Conservation (phyloP, 2,329 filamentous ascomycete genomes). For the Aspergillus nomiae region DNA sequence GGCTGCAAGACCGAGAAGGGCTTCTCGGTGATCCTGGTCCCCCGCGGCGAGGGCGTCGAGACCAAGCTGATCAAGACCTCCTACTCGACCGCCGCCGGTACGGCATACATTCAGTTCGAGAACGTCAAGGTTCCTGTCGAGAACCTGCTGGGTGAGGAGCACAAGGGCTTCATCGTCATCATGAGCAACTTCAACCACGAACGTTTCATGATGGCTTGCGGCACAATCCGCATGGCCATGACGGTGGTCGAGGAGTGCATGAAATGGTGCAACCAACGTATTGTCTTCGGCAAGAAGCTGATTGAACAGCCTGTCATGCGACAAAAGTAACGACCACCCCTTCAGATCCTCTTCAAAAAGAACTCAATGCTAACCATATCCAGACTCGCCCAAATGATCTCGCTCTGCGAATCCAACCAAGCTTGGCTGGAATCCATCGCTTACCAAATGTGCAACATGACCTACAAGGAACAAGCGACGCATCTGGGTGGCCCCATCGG, state of each 20-base stretch:
- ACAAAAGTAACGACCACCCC: constrained; percentile 60
- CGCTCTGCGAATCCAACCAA: constrained; percentile 77
- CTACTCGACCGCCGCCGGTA: constrained; percentile 78
- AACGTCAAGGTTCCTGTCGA: constrained; percentile 82
- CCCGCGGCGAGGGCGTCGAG: constrained; percentile 68
- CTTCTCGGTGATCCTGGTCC: constrained; percentile 74
- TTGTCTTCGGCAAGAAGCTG: constrained; percentile 80
- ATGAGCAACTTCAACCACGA: constrained; percentile 89
- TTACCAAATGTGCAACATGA: constrained; percentile 86
- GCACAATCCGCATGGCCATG: constrained; percentile 65
- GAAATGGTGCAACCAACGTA: constrained; percentile 85
- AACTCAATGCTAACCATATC: constrained; percentile 1
- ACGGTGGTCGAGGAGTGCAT: constrained; percentile 78
- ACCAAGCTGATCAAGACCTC: constrained; percentile 65
- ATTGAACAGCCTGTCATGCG: constrained; percentile 81
- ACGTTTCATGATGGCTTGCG: constrained; percentile 73
- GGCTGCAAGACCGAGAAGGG: constrained; percentile 79
- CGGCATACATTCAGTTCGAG: constrained; percentile 78
- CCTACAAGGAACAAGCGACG: constrained; percentile 73
- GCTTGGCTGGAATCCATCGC: constrained; percentile 83
- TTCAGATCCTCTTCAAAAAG: background rate
- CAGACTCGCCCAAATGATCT: constrained; percentile 82
- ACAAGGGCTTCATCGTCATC: constrained; percentile 84
- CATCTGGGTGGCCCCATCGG: constrained; percentile 79
- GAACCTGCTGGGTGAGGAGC: constrained; percentile 77